These are phyloP conservation scores for Lachancea meyersii DNA, from an alignment of 805 yeast genomes.

Conservation along the genomic window DNA sequence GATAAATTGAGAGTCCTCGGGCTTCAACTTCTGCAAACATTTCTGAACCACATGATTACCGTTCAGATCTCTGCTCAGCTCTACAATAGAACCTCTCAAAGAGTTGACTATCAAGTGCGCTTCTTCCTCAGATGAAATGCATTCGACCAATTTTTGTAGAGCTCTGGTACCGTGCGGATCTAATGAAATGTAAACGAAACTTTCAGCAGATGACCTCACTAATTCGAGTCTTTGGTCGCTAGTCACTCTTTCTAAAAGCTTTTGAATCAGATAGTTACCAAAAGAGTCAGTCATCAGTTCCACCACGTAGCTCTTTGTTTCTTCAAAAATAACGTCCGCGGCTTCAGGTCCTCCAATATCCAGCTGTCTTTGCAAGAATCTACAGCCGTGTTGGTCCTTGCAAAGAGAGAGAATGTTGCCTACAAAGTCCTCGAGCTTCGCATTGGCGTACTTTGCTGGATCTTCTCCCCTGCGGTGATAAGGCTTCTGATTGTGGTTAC, in stretches of 20 bases:
- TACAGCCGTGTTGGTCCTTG: conserved; percentile 94
- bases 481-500: conserved; percentile 15
- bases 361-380: conserved; percentile 83
- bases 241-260: conserved; percentile 70
- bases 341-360: conserved; percentile 58
- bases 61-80: conserved; percentile 79
- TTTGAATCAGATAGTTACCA: conserved; percentile 94
- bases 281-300: conserved; percentile 93
- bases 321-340: conserved; percentile 71
- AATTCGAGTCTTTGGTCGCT: conserved; percentile 63
- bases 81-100: conserved; percentile 64
- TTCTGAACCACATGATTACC: conserved; percentile 97
- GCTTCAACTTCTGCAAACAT: conserved; percentile 65
- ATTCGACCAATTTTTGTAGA: conserved; percentile 84
- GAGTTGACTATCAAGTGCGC: conserved; percentile 54
- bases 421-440: conserved; percentile 58
- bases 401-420: conserved; percentile 77
- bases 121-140: conserved; percentile 66
- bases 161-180: conserved; percentile 97
- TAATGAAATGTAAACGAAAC: conserved; percentile 71
- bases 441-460: conserved; percentile 62
- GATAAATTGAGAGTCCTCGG: conserved; percentile 76
- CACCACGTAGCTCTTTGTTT: conserved; percentile 68
- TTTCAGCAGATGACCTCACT: conserved; percentile 65
- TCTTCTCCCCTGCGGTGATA: conserved; percentile 41